A percentile compares a stretch with the other conserved stretches of the same genome.
These are phyloP conservation scores for Cryptococcus sp. DNA, from an alignment of 1,284 basidiomycete genomes.

Conservation along the genomic window DNA sequence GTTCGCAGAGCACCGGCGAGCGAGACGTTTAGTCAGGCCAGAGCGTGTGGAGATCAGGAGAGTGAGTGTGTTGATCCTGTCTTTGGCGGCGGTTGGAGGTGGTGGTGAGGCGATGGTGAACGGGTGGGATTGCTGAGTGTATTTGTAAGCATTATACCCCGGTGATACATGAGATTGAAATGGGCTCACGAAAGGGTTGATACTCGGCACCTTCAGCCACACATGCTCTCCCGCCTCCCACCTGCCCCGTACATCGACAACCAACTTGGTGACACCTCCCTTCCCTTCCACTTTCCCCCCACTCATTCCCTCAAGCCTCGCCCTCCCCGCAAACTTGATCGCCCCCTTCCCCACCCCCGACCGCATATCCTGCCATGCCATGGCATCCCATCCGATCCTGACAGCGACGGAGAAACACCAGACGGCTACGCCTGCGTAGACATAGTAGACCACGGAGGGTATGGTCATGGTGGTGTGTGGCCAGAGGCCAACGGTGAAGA, in stretches of 20 bases:
- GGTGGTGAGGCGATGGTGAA: conserved; percentile 2
- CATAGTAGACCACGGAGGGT: neutral
- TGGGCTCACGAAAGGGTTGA: conserved; percentile 6
- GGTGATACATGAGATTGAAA: neutral
- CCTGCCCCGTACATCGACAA: neutral
- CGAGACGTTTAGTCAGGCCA: conserved; percentile 3
- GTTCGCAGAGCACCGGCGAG: neutral
- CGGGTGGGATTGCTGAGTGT: neutral
- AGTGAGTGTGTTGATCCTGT: neutral
- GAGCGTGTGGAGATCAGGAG: conserved; percentile 2
- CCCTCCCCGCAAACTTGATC: neutral
- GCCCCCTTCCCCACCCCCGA: neutral
- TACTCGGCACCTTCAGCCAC: neutral
- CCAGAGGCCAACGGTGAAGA: conserved; percentile 3
- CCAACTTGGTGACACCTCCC: conserved; percentile 3
- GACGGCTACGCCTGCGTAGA: conserved; percentile 3
- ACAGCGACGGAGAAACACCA: conserved; percentile 8
- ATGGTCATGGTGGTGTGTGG: conserved; percentile 5
- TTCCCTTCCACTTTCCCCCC: neutral
- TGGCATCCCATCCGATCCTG: neutral
- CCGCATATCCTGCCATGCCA: neutral
- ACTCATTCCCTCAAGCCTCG: neutral
- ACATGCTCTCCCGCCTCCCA: conserved; percentile 6
- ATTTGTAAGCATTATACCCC: neutral
- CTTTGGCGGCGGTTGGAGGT: neutral